A percentile compares a stretch with the other conserved stretches of the same genome.
Evolutionary conservation across 2,329 filamentous ascomycete species (phyloP).

Genomic region (Podosphaera fusca): DNA sequence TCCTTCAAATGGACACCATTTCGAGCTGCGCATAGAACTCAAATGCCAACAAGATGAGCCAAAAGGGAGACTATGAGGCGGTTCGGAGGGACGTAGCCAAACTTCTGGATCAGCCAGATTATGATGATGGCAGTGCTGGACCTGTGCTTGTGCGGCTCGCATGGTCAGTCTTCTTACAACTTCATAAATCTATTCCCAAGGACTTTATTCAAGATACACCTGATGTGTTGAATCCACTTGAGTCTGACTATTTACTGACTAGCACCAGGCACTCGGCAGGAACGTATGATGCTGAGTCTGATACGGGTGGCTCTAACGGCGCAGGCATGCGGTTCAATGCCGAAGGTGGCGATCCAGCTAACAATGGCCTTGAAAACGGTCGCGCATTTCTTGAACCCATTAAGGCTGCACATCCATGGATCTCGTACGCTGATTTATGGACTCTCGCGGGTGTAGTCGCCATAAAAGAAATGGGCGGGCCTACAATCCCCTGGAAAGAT

Average conservation of each 20-base stretch:
- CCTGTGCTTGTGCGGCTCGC: conserved; percentile 40
- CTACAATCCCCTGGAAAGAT: conserved; percentile 29
- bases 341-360: conserved; percentile 40
- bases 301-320: conserved; percentile 40
- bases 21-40: background rate
- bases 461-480: conserved; percentile 35
- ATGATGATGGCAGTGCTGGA: conserved; percentile 41
- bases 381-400: conserved; percentile 40
- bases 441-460: conserved; percentile 36
- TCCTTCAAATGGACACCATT: background rate
- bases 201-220: too few species aligned
- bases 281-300: conserved; percentile 33
- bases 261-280: conserved; percentile 33
- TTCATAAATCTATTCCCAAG: background rate
- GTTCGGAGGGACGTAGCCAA: conserved; percentile 30
- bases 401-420: conserved; percentile 34
- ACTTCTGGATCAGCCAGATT: conserved; percentile 34
- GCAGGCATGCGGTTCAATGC: conserved; percentile 42
- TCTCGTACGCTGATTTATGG: conserved; percentile 43
- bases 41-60: conserved; percentile 9
- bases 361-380: conserved; percentile 39
- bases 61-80: conserved; percentile 42
- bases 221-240: too few species aligned
- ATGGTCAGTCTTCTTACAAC: conserved; percentile 22
- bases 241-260: too few species aligned